Conservation (phyloP, 225 moss, liverwort and hornwort species). For the Thuidium tamariscinum region DNA sequence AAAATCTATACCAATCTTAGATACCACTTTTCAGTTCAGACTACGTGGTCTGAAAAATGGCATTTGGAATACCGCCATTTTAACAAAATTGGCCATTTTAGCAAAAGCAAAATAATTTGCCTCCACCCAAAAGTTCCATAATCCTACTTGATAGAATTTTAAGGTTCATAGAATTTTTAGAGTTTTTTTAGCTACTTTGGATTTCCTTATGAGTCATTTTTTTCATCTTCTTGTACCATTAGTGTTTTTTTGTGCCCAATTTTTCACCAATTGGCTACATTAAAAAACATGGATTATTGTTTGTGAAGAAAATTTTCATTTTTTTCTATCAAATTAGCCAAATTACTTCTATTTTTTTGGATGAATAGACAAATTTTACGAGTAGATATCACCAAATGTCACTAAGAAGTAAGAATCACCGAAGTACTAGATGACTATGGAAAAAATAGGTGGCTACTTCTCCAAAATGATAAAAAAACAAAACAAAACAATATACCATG, state of each 20-base stretch:
- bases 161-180: rapidly evolving
- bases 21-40: too few species aligned
- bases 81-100: too few species aligned
- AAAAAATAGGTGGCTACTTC: rapidly evolving
- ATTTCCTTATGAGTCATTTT: neutral
- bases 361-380: neutral
- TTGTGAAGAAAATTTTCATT: neutral
- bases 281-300: neutral
- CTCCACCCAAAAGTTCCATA: neutral
- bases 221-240: rapidly evolving
- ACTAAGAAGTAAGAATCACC: neutral
- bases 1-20: too few species aligned
- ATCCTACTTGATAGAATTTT: neutral
- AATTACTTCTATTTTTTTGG: too few species aligned
- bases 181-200: neutral
- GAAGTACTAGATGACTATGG: too few species aligned
- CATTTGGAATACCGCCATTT: too few species aligned
- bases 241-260: too few species aligned
- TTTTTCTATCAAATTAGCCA: too few species aligned
- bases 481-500: rapidly evolving
- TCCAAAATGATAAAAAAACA: neutral
- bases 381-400: neutral
- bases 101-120: neutral
- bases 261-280: too few species aligned
- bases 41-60: too few species aligned